These are phyloP conservation scores for Mucor plumbeus DNA, from an alignment of 371 early-diverging fungal species.

Conservation along the genomic window DNA sequence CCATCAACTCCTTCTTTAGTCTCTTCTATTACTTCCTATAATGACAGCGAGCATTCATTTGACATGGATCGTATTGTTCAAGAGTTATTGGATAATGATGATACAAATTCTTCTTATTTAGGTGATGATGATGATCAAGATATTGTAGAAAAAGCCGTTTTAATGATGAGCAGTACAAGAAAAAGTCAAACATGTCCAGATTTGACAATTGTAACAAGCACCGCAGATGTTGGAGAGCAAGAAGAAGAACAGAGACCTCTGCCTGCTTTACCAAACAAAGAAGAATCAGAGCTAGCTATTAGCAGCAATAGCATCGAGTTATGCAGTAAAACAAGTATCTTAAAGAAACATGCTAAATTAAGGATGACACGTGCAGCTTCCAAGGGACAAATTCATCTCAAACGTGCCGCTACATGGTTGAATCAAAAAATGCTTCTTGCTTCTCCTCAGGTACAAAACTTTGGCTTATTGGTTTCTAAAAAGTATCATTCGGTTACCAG, in stretches of 20 bases:
- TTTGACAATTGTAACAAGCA: neutral
- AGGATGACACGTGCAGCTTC: slow-evolving; percentile 20
- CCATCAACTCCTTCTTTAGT: neutral
- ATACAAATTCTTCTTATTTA: neutral
- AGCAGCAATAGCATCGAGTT: slow-evolving; percentile 3
- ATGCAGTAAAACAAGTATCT: neutral
- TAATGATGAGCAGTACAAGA: neutral
- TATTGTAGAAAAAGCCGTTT: neutral
- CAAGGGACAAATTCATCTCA: slow-evolving; percentile 29
- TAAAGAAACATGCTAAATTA: neutral
- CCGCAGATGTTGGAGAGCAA: neutral
- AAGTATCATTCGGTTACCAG: slow-evolving; percentile 8
- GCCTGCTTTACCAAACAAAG: slow-evolving; percentile 20
- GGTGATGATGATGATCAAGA: neutral
- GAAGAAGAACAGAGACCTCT: slow-evolving; percentile 6
- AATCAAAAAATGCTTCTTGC: slow-evolving; percentile 21
- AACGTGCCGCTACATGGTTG: slow-evolving; percentile 30
- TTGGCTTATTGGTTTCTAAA: slow-evolving; percentile 14
- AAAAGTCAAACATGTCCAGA: slow-evolving; percentile 24
- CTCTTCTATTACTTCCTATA: neutral
- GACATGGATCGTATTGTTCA: neutral
- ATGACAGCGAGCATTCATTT: slow-evolving; percentile 6
- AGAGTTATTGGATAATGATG: neutral
- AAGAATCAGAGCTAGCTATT: neutral
- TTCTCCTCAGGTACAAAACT: slow-evolving; percentile 18